These are phyloP conservation scores for Tolypocladium inflatum DNA, from an alignment of 2,329 filamentous ascomycete species.

Conservation along the genomic window DNA sequence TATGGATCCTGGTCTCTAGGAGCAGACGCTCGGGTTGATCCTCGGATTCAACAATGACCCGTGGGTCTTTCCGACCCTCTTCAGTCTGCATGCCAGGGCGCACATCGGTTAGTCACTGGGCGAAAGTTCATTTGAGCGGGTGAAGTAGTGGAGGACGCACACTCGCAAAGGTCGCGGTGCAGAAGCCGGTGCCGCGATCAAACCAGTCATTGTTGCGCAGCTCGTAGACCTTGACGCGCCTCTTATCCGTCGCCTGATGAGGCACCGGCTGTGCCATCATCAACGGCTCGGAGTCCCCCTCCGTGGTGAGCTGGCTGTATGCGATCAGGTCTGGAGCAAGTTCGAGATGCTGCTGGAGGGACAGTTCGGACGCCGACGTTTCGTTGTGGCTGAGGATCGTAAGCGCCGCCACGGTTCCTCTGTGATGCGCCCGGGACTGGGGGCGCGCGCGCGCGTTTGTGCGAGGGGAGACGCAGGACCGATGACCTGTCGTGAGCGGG, in stretches of 20 bases:
- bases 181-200: constrained; percentile 93
- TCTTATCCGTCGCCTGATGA: constrained; percentile 57
- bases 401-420: constrained; percentile 46
- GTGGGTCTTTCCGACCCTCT: constrained; percentile 65
- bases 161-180: constrained; percentile 64
- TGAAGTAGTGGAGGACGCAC: constrained; percentile 40
- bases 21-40: constrained; percentile 77
- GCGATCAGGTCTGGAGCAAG: constrained; percentile 42
- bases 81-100: constrained; percentile 31
- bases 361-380: constrained; percentile 39
- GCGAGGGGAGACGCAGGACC: background rate
- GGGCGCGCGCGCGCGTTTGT: constrained; percentile 6
- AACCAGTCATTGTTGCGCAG: constrained; percentile 99
- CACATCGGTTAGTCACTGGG: background rate
- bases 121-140: background rate
- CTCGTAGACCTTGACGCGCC: constrained; percentile 97
- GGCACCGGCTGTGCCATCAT: constrained; percentile 65
- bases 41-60: constrained; percentile 87
- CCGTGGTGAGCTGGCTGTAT: constrained; percentile 37
- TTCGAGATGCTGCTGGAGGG: constrained; percentile 51
- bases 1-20: constrained; percentile 81
- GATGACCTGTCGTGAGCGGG: background rate
- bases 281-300: constrained; percentile 50
- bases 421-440: constrained; percentile 14
- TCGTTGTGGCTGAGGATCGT: constrained; percentile 44